phyloP scores from a whole-genome alignment of 116 monocot species.

The Iris pallida region DNA sequence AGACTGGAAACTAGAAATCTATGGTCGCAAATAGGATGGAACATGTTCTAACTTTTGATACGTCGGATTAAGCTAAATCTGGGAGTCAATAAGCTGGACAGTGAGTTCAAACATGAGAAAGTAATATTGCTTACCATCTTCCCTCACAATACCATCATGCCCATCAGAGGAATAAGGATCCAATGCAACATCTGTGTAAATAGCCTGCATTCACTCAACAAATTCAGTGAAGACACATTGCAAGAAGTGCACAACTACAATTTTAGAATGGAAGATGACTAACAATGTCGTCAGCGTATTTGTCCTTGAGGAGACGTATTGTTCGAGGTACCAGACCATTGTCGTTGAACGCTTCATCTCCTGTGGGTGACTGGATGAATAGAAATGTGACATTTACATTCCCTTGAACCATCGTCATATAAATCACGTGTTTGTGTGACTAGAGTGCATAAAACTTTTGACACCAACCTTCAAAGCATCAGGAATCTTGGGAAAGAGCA shows the following conservation, averaged over 20 bases:
- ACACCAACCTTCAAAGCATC: slow-evolving; percentile 75
- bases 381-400: slow-evolving; percentile 6
- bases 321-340: slow-evolving; percentile 87
- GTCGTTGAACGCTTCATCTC: slow-evolving; percentile 93
- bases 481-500: slow-evolving; percentile 92
- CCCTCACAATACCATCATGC: slow-evolving; percentile 97
- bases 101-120: neutral
- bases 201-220: slow-evolving; percentile 40
- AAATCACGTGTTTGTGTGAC: no score
- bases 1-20: no score
- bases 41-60: no score
- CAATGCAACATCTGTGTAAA: slow-evolving; percentile 94
- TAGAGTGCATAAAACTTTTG: no score
- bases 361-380: slow-evolving; percentile 53
- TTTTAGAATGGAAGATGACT: slow-evolving; percentile 11
- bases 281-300: slow-evolving; percentile 87
- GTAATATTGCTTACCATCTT: slow-evolving; percentile 65
- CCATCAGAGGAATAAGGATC: slow-evolving; percentile 99
- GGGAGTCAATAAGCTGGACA: neutral
- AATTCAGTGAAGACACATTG: neutral
- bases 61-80: no score
- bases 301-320: slow-evolving; percentile 84
- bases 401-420: neutral
- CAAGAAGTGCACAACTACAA: neutral
- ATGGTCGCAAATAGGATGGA: no score